Conservation (phyloP, 306 rosid genomes). For the Bauhinia variegata region DNA sequence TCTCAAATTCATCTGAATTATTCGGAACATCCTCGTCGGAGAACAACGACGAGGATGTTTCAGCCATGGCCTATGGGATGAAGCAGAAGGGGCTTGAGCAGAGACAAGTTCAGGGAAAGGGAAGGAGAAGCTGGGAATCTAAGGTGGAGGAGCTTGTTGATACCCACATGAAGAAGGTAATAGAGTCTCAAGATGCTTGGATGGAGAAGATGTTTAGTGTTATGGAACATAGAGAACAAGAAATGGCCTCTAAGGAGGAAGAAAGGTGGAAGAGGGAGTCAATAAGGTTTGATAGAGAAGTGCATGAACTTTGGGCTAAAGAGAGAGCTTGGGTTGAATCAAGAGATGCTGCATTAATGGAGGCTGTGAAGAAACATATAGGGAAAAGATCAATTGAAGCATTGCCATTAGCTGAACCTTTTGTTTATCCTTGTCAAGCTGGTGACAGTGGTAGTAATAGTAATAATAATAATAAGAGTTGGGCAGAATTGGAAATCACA, state of each 20-base stretch:
- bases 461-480: too few relatives aligned
- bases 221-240: conserved; percentile 61
- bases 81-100: conserved; percentile 39
- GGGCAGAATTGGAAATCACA: conserved; percentile 56
- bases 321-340: conserved; percentile 76
- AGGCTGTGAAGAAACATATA: conserved; percentile 47
- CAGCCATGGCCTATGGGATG: conserved; percentile 49
- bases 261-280: conserved; percentile 63
- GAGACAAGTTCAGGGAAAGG: conserved; percentile 27
- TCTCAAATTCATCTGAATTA: conserved; percentile 66
- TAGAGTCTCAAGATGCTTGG: conserved; percentile 71
- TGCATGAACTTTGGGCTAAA: conserved; percentile 63
- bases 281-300: conserved; percentile 52
- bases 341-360: conserved; percentile 66
- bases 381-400: conserved; percentile 27
- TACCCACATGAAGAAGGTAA: conserved; percentile 60
- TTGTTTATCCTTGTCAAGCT: not conserved
- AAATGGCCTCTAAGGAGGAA: conserved; percentile 57
- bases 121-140: conserved; percentile 51
- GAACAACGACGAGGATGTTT: conserved; percentile 59
- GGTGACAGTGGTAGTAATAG: conserved; percentile 19
- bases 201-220: conserved; percentile 64
- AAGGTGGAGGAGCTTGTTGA: conserved; percentile 64
- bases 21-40: conserved; percentile 70
- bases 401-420: conserved; percentile 9